A percentile compares a stretch with the other conserved stretches of the same genome.
Conservation (phyloP, 371 early-diverging fungal genomes). For the Thermomucor indicae-seudaticae region DNA sequence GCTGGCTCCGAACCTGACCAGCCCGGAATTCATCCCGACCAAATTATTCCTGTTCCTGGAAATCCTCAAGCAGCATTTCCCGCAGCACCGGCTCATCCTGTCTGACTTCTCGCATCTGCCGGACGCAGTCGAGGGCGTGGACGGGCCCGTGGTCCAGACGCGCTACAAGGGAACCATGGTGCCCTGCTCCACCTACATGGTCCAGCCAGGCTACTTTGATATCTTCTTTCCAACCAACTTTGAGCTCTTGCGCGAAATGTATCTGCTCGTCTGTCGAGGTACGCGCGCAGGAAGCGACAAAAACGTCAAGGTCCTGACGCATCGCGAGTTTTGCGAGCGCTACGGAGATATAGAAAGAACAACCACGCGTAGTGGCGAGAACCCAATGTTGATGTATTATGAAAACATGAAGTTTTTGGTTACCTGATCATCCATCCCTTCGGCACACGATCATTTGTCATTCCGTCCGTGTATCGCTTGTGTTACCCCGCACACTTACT, state of each 20-base stretch:
- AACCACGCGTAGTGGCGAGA: conserved; percentile 81
- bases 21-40: conserved; percentile 91
- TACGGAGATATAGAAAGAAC: conserved; percentile 79
- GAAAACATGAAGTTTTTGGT: conserved; percentile 85
- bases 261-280: conserved; percentile 60
- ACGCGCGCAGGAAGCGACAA: conserved; percentile 37
- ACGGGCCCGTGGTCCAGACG: conserved; percentile 95
- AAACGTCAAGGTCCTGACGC: conserved; percentile 62
- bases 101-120: conserved; percentile 87
- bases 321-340: conserved; percentile 73
- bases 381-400: conserved; percentile 93
- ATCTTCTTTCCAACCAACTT: conserved; percentile 98
- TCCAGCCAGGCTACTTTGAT: conserved; percentile 97
- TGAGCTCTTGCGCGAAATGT: conserved; percentile 76
- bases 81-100: conserved; percentile 83
- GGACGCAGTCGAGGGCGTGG: conserved; percentile 75
- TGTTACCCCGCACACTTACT: too few species aligned
- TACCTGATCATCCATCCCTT: too few species aligned
- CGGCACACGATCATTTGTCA: too few species aligned
- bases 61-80: conserved; percentile 73
- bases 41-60: conserved; percentile 74
- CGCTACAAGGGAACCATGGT: conserved; percentile 87
- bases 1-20: conserved; percentile 80
- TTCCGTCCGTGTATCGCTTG: too few species aligned
- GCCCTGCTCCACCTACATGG: conserved; percentile 90